Evolutionary conservation across 2,329 filamentous ascomycete species (phyloP).

Genomic region (Waltergamsia citrina): DNA sequence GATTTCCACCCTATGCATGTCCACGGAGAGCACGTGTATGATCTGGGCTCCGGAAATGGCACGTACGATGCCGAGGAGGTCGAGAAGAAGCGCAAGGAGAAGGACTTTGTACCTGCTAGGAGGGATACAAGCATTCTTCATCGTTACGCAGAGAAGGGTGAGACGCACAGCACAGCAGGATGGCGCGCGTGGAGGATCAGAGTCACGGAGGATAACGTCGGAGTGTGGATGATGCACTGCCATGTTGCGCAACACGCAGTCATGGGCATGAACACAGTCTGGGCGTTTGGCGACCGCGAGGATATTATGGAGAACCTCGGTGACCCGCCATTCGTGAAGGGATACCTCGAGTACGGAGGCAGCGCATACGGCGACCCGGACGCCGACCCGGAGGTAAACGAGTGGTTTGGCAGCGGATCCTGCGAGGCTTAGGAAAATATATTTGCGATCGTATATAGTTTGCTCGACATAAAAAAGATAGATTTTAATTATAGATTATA

Average conservation of each 20-base stretch:
- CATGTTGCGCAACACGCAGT: slow-evolving; percentile 36
- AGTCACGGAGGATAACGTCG: slow-evolving; percentile 32
- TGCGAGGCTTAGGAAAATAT: background rate
- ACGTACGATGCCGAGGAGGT: slow-evolving; percentile 39
- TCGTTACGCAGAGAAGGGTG: slow-evolving; percentile 33
- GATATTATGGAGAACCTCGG: slow-evolving; percentile 1
- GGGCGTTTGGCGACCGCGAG: slow-evolving; percentile 2
- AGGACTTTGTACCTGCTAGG: slow-evolving; percentile 20
- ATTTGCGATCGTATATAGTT: background rate
- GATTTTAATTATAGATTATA: background rate
- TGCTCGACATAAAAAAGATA: background rate
- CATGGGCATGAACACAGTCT: slow-evolving; percentile 8
- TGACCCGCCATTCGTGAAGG: background rate
- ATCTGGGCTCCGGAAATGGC: slow-evolving; percentile 42
- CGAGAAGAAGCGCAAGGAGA: slow-evolving; percentile 22
- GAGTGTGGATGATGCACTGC: slow-evolving; percentile 40
- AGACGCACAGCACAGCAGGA: slow-evolving; percentile 31
- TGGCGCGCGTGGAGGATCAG: slow-evolving; percentile 53
- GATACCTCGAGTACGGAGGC: slow-evolving; percentile 3
- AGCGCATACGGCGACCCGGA: slow-evolving; percentile 1
- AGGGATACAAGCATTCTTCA: slow-evolving; percentile 46
- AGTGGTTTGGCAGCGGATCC: background rate
- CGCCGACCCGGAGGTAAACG: background rate
- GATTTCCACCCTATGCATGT: slow-evolving; percentile 45
- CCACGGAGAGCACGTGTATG: slow-evolving; percentile 44